Base-by-base conservation (phyloP, 108 stramenopile species). In the Stephanodiscus minutulus region DNA sequence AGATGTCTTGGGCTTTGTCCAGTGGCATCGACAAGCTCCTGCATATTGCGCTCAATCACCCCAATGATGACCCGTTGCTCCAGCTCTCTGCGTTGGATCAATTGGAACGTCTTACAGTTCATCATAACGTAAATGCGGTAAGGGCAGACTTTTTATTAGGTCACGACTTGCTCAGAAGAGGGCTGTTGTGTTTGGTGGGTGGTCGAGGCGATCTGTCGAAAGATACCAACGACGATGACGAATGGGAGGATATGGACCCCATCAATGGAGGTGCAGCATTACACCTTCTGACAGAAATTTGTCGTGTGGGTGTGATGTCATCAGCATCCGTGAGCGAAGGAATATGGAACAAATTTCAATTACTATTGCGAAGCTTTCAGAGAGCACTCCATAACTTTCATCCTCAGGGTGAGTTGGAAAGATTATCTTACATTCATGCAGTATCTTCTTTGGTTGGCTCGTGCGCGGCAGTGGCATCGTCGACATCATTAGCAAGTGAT, bases 21-120 rank as follows among this genome's bases (percentile, higher is more conserved):
- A 46, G 36, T n/a, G 36, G 68, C n/a, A 65, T 70, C 69, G 63
- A 70, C 48, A 70, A 53, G 33, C 68, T 77, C 6, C 48, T 77
- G 12, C 48, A 70, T 29, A 20, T 77, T 35, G 76, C 69, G 21
- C 54, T 77, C 25, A 64, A 66, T 6, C 21, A 43, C 9, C 76
- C 76, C 25, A 70, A 70, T 31, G 47, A 65, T 21, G 76, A 77
- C 39, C 69, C 69, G 20, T 52, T 77, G 68, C 58, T 77, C 10
- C 76, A 77, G 33, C 64, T 77, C 63, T 65, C 76, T 20, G 69
- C 69, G 5, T 50, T 77, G 41, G 76, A 77, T 77, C 68, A 64
- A 61, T 44, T 77, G 49, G 76, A 77, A 64, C 41, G 64, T 8
- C 55, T 77, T 6, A 47, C 76, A 47, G 27, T 20, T 15, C 17